phyloP scores from a whole-genome alignment of 2,329 filamentous ascomycete genomes.

The Ceratocystis cacaofunesta region DNA sequence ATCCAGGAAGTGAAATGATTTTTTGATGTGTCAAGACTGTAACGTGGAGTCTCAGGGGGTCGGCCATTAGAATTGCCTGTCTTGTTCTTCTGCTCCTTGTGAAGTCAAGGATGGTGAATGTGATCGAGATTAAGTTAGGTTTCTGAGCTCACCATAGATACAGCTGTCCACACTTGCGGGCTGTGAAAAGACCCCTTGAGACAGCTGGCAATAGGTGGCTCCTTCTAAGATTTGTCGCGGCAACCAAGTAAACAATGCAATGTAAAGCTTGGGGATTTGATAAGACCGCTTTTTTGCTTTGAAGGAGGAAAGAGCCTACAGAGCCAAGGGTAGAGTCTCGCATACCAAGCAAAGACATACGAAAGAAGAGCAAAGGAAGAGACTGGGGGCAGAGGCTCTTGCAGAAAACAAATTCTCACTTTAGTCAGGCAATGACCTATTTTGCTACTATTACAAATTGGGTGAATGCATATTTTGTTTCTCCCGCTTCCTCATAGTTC shows the following conservation, averaged over 20 bases:
- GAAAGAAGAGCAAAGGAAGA: background rate
- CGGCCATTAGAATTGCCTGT: background rate
- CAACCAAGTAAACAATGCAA: conserved; percentile 2
- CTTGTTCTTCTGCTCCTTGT: background rate
- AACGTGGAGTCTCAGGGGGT: background rate
- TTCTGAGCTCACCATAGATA: background rate
- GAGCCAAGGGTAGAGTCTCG: background rate
- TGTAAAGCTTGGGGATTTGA: background rate
- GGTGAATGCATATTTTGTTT: background rate
- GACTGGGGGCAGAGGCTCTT: background rate
- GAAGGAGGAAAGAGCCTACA: background rate
- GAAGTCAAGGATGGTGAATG: background rate
- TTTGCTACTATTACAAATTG: background rate
- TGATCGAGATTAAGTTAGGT: background rate
- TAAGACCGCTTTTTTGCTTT: background rate
- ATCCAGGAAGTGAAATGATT: background rate
- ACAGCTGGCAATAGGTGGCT: background rate
- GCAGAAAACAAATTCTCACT: background rate
- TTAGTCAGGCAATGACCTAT: background rate
- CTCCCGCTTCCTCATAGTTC: background rate
- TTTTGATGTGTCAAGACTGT: background rate
- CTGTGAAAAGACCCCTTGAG: background rate
- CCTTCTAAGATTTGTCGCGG: conserved; percentile 4
- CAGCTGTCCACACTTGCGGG: background rate
- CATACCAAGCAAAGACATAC: background rate